Conservation (phyloP, 2,329 filamentous ascomycete genomes). For the Fusarium sarcochroum region DNA sequence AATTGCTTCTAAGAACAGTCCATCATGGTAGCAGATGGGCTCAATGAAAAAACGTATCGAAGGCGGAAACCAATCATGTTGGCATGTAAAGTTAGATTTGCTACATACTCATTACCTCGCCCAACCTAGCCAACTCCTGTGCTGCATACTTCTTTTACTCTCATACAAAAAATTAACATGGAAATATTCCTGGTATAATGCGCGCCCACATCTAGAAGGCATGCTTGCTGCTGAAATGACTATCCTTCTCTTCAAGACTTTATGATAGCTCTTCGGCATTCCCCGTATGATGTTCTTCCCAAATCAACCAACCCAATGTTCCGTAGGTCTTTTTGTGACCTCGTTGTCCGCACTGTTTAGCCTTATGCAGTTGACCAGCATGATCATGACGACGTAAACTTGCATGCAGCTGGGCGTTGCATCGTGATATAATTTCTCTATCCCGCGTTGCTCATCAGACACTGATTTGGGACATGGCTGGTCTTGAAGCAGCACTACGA, state of each 20-base stretch:
- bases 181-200: constrained; percentile 20
- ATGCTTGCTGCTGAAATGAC: constrained; percentile 17
- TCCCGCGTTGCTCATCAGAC: constrained; percentile 55
- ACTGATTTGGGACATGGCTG: constrained; percentile 71
- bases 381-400: background rate
- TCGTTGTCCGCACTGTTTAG: background rate
- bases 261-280: constrained; percentile 6
- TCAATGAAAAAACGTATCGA: background rate
- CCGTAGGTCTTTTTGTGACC: background rate
- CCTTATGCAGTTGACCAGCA: background rate
- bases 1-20: background rate
- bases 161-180: constrained; percentile 26
- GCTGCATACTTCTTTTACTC: constrained; percentile 11
- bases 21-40: background rate
- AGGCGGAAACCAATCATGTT: background rate
- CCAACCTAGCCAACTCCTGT: constrained; percentile 27
- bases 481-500: constrained; percentile 56
- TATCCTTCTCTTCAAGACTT: constrained; percentile 20
- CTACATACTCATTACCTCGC: constrained; percentile 39
- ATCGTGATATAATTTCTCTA: constrained; percentile 4
- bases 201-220: constrained; percentile 16
- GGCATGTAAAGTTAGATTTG: constrained; percentile 24
- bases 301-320: background rate
- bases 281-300: background rate
- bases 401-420: background rate